Evolutionary conservation across 768 basidiomycete species (phyloP).

Genomic region (Pholiota conissans): DNA sequence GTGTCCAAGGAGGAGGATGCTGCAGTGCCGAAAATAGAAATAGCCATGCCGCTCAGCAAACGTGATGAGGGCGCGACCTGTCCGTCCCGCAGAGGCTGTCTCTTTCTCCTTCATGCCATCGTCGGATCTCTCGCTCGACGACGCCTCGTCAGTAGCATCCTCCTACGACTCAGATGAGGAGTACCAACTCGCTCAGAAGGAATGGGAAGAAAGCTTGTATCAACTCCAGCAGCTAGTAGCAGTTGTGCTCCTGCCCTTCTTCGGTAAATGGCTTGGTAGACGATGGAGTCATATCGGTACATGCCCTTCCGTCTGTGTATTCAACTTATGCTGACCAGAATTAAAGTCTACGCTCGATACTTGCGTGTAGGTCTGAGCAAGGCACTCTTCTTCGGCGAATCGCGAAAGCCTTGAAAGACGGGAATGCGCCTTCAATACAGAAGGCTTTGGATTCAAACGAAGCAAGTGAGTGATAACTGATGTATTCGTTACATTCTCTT

Average conservation of each 20-base stretch:
- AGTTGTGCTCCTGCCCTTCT: constrained; percentile 78
- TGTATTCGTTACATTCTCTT: constrained; percentile 17
- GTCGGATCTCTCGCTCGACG: constrained; percentile 64
- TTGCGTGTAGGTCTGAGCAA: constrained; percentile 59
- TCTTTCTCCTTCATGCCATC: constrained; percentile 50
- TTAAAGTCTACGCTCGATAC: constrained; percentile 71
- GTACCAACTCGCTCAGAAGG: constrained; percentile 75
- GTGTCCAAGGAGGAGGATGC: constrained; percentile 2
- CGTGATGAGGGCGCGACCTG: constrained; percentile 8
- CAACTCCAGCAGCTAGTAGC: constrained; percentile 83
- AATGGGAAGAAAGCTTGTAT: constrained; percentile 90
- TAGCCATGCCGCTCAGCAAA: constrained; percentile 6
- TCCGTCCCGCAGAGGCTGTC: constrained; percentile 6
- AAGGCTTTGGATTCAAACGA: too few relatives aligned
- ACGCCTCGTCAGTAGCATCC: constrained; percentile 49
- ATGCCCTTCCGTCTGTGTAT: constrained; percentile 25
- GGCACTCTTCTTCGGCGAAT: constrained; percentile 58
- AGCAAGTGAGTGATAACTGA: too few relatives aligned
- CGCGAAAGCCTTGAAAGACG: constrained; percentile 1
- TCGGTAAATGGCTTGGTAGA: constrained; percentile 88
- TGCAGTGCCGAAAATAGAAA: constrained; percentile 14
- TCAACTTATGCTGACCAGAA: constrained; percentile 2
- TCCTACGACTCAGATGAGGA: constrained; percentile 73
- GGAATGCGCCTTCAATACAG: neutral
- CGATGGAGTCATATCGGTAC: constrained; percentile 85